Percentiles rank a stretch among this genome's conserved stretches.
Evolutionary conservation across 176 grass and related monocot genomes (phyloP).

Genomic region (Oryza meyeriana): DNA sequence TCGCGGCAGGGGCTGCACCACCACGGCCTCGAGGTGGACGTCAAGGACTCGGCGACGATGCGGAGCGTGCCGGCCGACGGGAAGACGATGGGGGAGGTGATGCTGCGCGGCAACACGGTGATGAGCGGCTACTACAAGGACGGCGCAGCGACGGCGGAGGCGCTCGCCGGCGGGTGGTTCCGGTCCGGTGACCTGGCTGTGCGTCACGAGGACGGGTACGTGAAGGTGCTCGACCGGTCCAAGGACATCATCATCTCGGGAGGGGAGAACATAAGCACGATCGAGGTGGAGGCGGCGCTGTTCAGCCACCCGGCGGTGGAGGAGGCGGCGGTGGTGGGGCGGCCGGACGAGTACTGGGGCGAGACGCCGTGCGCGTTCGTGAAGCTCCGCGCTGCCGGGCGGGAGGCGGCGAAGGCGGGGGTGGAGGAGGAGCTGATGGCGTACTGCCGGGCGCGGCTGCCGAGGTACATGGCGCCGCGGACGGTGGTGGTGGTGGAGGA

Average conservation of each 20-base stretch:
- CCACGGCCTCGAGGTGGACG: conserved; percentile 66
- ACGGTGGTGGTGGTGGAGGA: conserved; percentile 56
- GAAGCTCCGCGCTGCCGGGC: conserved; percentile 31
- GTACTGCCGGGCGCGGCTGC: conserved; percentile 61
- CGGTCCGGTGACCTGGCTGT: conserved; percentile 69
- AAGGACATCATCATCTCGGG: conserved; percentile 95
- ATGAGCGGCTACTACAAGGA: conserved; percentile 96
- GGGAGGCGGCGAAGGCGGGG: too few species aligned
- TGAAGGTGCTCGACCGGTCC: conserved; percentile 66
- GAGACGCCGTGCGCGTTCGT: conserved; percentile 95
- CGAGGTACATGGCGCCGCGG: conserved; percentile 72
- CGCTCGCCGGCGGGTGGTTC: conserved; percentile 63
- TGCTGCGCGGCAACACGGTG: conserved; percentile 85
- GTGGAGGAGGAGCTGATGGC: conserved; percentile 53
- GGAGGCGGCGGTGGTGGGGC: conserved; percentile 70
- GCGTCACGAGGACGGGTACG: conserved; percentile 66
- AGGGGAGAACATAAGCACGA: conserved; percentile 90
- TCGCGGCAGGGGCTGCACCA: conserved; percentile 75
- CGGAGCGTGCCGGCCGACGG: conserved; percentile 57
- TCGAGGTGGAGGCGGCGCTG: conserved; percentile 79
- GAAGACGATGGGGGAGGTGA: conserved; percentile 75
- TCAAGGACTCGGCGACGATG: conserved; percentile 80
- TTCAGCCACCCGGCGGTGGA: conserved; percentile 65
- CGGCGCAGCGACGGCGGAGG: conserved; percentile 44
- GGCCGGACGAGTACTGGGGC: conserved; percentile 80